A percentile compares a stretch with the other conserved stretches of the same genome.
phyloP scores from a whole-genome alignment of 2,329 filamentous ascomycete species.

The Alternaria sp. region DNA sequence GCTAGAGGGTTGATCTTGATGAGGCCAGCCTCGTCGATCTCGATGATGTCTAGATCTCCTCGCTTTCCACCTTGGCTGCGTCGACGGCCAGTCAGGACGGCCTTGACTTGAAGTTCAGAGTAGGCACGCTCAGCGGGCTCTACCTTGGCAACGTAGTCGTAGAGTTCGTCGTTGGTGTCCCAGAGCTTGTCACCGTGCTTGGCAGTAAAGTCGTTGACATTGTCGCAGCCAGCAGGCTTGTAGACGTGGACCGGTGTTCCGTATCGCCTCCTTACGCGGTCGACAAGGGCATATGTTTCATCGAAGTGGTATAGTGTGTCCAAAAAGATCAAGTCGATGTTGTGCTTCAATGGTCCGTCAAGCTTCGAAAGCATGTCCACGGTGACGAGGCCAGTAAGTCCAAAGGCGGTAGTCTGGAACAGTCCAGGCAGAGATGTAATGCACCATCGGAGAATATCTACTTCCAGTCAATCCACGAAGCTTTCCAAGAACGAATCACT shows the following conservation, averaged over 20 bases:
- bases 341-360: constrained; percentile 64
- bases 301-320: constrained; percentile 64
- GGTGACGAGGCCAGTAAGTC: constrained; percentile 61
- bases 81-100: constrained; percentile 89
- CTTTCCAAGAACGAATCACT: neutral
- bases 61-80: constrained; percentile 93
- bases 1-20: constrained; percentile 98
- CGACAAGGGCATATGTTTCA: constrained; percentile 61
- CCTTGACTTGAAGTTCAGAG: constrained; percentile 83
- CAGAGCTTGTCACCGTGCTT: constrained; percentile 85
- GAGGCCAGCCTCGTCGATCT: constrained; percentile 88
- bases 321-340: constrained; percentile 62
- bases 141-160: constrained; percentile 97
- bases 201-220: constrained; percentile 77
- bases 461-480: constrained; percentile 33
- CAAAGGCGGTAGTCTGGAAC: constrained; percentile 65
- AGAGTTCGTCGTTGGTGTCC: constrained; percentile 85
- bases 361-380: constrained; percentile 78
- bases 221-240: constrained; percentile 81
- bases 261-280: constrained; percentile 78
- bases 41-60: constrained; percentile 87
- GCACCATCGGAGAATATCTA: constrained; percentile 90
- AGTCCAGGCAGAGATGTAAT: constrained; percentile 89
- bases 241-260: constrained; percentile 85
- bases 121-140: constrained; percentile 95